phyloP scores from a whole-genome alignment of 2,329 filamentous ascomycete species.

The Penicillium occitanis region DNA sequence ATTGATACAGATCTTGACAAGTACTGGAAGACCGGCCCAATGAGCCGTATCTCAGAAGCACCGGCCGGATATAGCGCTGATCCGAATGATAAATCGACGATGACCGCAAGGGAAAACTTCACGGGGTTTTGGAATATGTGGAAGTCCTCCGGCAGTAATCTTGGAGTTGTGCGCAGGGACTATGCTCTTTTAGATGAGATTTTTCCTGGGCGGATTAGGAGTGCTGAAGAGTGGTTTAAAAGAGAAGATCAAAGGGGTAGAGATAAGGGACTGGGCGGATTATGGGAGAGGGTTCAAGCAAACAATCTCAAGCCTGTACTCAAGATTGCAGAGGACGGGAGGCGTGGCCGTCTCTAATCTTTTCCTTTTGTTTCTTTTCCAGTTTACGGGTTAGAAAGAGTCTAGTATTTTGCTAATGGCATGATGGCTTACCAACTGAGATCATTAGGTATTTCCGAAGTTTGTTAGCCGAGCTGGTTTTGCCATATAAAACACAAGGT shows the following conservation, averaged over 20 bases:
- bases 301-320: slow-evolving; percentile 6
- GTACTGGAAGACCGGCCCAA: slow-evolving; percentile 40
- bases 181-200: slow-evolving; percentile 55
- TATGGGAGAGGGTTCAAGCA: slow-evolving; percentile 6
- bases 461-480: no score
- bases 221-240: slow-evolving; percentile 51
- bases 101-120: slow-evolving; percentile 52
- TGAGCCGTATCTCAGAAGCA: slow-evolving; percentile 26
- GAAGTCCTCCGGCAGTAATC: slow-evolving; percentile 43
- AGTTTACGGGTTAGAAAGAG: background rate
- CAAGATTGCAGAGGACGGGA: slow-evolving; percentile 6
- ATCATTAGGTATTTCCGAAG: background rate
- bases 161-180: slow-evolving; percentile 47
- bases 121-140: slow-evolving; percentile 54
- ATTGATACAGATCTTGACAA: slow-evolving; percentile 25
- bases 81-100: slow-evolving; percentile 36
- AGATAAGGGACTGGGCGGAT: background rate
- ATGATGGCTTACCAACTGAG: background rate
- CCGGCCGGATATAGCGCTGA: slow-evolving; percentile 21
- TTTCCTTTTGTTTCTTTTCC: background rate
- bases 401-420: background rate
- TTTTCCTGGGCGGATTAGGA: slow-evolving; percentile 50
- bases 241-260: slow-evolving; percentile 1
- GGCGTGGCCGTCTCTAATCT: background rate
- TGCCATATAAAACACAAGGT: no score